A percentile compares a stretch with the other conserved stretches of the same genome.
Evolutionary conservation across 2,329 filamentous ascomycete genomes (phyloP).

Genomic region (Penicillium psychrosexuale): DNA sequence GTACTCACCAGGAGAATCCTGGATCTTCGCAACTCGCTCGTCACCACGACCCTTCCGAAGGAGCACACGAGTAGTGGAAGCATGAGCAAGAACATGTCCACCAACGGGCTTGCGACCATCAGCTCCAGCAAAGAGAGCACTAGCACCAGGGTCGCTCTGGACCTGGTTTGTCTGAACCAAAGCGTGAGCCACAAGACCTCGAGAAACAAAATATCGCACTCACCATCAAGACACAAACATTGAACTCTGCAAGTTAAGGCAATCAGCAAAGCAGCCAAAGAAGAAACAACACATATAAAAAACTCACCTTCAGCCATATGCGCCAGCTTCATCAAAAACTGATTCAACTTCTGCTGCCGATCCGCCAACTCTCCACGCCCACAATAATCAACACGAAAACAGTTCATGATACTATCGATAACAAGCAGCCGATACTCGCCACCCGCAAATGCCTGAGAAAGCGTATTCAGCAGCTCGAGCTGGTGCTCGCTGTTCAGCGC

Average conservation of each 20-base stretch:
- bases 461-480: constrained; percentile 60
- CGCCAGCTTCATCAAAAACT: constrained; percentile 61
- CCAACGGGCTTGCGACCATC: constrained; percentile 66
- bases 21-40: constrained; percentile 67
- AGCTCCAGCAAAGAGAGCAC: constrained; percentile 63
- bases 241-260: constrained; percentile 54
- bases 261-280: constrained; percentile 4
- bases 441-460: constrained; percentile 59
- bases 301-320: constrained; percentile 60
- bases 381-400: constrained; percentile 65
- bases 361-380: constrained; percentile 67
- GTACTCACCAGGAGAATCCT: constrained; percentile 59
- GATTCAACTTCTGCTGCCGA: constrained; percentile 65
- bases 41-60: constrained; percentile 67
- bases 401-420: constrained; percentile 68
- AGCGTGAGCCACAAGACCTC: constrained; percentile 6
- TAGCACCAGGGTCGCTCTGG: constrained; percentile 67
- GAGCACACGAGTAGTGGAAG: constrained; percentile 63
- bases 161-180: constrained; percentile 63
- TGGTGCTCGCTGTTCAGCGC: constrained; percentile 66
- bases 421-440: constrained; percentile 65
- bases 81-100: constrained; percentile 67
- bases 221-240: constrained; percentile 62
- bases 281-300: neutral
- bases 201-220: constrained; percentile 3